These are phyloP conservation scores for Populus simonii DNA, from an alignment of 345 rosid species.

Conservation along the genomic window DNA sequence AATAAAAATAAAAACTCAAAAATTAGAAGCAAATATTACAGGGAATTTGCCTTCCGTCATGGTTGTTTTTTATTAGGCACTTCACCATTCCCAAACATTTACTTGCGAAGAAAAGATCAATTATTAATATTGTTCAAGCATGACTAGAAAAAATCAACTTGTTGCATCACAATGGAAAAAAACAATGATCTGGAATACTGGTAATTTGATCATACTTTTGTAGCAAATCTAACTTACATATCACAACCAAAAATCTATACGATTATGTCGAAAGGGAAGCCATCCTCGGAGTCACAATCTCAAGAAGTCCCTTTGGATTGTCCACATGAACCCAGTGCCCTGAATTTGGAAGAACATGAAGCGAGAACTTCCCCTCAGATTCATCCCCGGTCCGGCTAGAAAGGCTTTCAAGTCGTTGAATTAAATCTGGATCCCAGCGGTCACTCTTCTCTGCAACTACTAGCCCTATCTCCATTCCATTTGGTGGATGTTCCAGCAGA, in stretches of 20 bases:
- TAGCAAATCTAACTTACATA: too few species aligned
- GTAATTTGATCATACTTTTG: not conserved
- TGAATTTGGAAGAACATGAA: slow-evolving; percentile 66
- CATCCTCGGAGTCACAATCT: slow-evolving; percentile 49
- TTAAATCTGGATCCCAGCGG: slow-evolving; percentile 59
- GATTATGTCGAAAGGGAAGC: slow-evolving; percentile 16
- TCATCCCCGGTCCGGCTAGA: slow-evolving; percentile 37
- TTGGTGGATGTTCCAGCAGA: slow-evolving; percentile 80
- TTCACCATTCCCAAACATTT: not conserved
- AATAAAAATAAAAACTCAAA: too few species aligned
- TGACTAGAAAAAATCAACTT: not conserved
- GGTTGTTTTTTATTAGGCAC: too few species aligned
- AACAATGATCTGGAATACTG: not conserved
- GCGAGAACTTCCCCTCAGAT: slow-evolving; percentile 50
- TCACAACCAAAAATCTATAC: not conserved
- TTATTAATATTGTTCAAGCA: not conserved
- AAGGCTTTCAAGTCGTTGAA: slow-evolving; percentile 52
- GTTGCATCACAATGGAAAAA: not conserved
- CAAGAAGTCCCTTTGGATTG: slow-evolving; percentile 85
- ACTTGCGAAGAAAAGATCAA: not conserved
- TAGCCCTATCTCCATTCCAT: slow-evolving; percentile 61
- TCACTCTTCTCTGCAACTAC: slow-evolving; percentile 89
- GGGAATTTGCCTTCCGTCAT: too few species aligned
- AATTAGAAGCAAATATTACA: too few species aligned
- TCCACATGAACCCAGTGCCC: slow-evolving; percentile 98